Evolutionary conservation across 148 eudicot species (phyloP), one percentile per base, ranked within the genome.

Genomic region (Rheum nobile): DNA sequence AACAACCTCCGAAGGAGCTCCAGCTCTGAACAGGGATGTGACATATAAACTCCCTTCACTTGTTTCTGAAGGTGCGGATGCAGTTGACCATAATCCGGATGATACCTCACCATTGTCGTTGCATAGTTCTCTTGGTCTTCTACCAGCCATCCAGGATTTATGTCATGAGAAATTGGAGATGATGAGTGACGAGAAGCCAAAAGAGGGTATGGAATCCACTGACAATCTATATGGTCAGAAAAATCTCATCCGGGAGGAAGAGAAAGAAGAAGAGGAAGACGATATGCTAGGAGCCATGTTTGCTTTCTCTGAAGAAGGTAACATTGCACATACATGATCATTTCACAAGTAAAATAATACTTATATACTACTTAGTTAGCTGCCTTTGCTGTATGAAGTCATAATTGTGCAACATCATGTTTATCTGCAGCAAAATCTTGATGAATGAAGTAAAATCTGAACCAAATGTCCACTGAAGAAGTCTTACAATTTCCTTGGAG

Each of bases 251-350:
- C 9, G 0, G 31, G 21, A 31, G 32, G 39, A 63, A 32, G 69
- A 65, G 41, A 34, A 65, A 65, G 70, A 65, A 32, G 22, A 32
- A 28, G 67, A 28, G 0, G 67, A 29, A 16, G 70, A 28, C 67
- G 67, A 65, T 37, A 65, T 65, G 70, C n/a, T 65, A 5, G 70
- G 70, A 17, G 39, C 39, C 41, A 65, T 65, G 70, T 65, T 65
- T 16, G 39, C 39, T 34, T 65, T 65, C 70, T 32, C 39, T 11
- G 70, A 65, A 31, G 70, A 65, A 34, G 70, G 70, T 65, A 32
- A 32, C 6, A 12, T 28, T 28, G 67, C 17, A 10, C 5, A 26
- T 10, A 57, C 67, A 57, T 28, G 67, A 57, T 11, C 67, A 57
- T 57, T 22, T 29, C 17, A 12, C 19, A 29, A 61, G 34, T 26